Conservation (phyloP, 345 rosid genomes). For the Arabidopsis thaliana region TAIR10.1 NC_003076.8:8232501-8233000, state of each 20-base stretch:
- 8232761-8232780: slow-evolving; percentile 78
- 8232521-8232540: slow-evolving; percentile 80
- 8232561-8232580: slow-evolving; percentile 67
- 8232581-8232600: slow-evolving; percentile 65
- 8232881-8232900: slow-evolving; percentile 60
- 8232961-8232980: slow-evolving; percentile 26
- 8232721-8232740: slow-evolving; percentile 63
- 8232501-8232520: slow-evolving; percentile 66
- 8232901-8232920: slow-evolving; percentile 60
- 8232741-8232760: slow-evolving; percentile 83
- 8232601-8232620: slow-evolving; percentile 68
- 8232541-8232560: slow-evolving; percentile 64
- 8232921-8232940: slow-evolving; percentile 56
- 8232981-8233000: slow-evolving; percentile 28
- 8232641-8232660: slow-evolving; percentile 65
- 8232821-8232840: slow-evolving; percentile 57
- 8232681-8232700: slow-evolving; percentile 66
- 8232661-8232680: slow-evolving; percentile 52
- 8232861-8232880: slow-evolving; percentile 47
- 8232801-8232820: slow-evolving; percentile 67
- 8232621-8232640: slow-evolving; percentile 74
- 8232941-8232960: slow-evolving; percentile 22
- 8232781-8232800: slow-evolving; percentile 59
- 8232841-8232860: slow-evolving; percentile 40
- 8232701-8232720: slow-evolving; percentile 72